phyloP scores from a whole-genome alignment of 2,329 filamentous ascomycete species.

The Ophiosphaerella korrae region DNA sequence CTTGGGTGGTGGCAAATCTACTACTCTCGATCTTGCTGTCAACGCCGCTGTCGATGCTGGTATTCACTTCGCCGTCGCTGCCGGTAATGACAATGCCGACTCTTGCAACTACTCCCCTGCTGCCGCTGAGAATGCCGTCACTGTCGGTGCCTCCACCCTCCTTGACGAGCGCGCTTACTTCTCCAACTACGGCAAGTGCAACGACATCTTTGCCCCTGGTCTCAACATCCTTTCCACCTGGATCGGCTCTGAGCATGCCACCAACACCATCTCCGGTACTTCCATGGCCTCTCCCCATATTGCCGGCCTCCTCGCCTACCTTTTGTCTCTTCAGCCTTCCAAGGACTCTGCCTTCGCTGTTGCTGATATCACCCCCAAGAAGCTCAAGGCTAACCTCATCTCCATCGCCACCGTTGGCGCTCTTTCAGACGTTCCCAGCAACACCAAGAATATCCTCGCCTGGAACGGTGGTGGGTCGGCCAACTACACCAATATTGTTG shows the following conservation, averaged over 20 bases:
- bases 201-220: slow-evolving; percentile 97
- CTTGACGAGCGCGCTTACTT: slow-evolving; percentile 98
- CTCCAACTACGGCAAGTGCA: slow-evolving; percentile 99
- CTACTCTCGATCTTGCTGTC: slow-evolving; percentile 86
- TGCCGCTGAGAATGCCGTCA: slow-evolving; percentile 87
- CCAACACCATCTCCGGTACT: slow-evolving; percentile 99
- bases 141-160: slow-evolving; percentile 92
- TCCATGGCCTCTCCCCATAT: slow-evolving; percentile 99
- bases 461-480: slow-evolving; percentile 97
- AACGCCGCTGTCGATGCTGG: slow-evolving; percentile 91
- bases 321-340: slow-evolving; percentile 92
- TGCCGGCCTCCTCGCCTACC: slow-evolving; percentile 94
- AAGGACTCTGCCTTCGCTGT: slow-evolving; percentile 90
- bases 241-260: slow-evolving; percentile 94
- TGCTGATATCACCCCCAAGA: slow-evolving; percentile 85
- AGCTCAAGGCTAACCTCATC: slow-evolving; percentile 90
- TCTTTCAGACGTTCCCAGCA: slow-evolving; percentile 79
- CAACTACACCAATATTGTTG: slow-evolving; percentile 86
- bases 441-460: slow-evolving; percentile 93
- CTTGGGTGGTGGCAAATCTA: slow-evolving; percentile 95
- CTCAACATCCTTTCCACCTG: slow-evolving; percentile 97
- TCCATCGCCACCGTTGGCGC: slow-evolving; percentile 77
- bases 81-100: slow-evolving; percentile 98
- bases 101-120: slow-evolving; percentile 99
- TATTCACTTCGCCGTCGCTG: slow-evolving; percentile 96